Conservation (phyloP, 192 early-diverging fungal genomes). For the Phlyctochytrium planicorne region DNA sequence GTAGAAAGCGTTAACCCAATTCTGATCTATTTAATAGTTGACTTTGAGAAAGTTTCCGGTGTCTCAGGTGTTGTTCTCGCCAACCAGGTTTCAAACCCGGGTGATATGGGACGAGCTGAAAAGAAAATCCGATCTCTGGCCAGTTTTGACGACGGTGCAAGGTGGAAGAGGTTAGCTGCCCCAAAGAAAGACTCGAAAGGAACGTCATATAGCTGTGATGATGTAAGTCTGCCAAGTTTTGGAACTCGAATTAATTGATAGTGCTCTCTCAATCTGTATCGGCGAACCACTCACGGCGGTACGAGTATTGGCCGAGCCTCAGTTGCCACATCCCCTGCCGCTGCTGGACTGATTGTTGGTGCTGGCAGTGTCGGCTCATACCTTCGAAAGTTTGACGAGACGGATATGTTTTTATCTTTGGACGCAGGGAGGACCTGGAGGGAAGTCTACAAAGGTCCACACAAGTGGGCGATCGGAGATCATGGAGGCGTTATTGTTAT, state of each 20-base stretch:
- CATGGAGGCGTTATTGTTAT: constrained; percentile 82
- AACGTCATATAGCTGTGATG: constrained; percentile 9
- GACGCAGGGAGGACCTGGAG: constrained; percentile 90
- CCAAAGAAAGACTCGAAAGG: constrained; percentile 47
- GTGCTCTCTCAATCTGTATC: constrained; percentile 26
- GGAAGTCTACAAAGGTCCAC: constrained; percentile 64
- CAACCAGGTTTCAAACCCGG: constrained; percentile 79
- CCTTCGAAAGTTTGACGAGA: constrained; percentile 57
- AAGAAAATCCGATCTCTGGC: constrained; percentile 76
- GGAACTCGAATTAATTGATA: constrained; percentile 3
- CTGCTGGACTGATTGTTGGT: constrained; percentile 48
- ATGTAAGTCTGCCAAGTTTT: constrained; percentile 2
- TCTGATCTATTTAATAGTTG: constrained; percentile 50
- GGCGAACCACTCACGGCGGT: constrained; percentile 9
- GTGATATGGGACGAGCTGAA: constrained; percentile 55
- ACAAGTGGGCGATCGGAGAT: constrained; percentile 85
- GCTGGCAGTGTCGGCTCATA: constrained; percentile 74
- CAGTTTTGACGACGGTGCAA: constrained; percentile 86
- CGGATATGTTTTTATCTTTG: constrained; percentile 76
- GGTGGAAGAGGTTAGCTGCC: constrained; percentile 63
- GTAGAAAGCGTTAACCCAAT: not conserved
- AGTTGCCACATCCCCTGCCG: constrained; percentile 21
- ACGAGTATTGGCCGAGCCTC: constrained; percentile 12
- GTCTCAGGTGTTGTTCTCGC: constrained; percentile 82
- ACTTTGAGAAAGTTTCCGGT: constrained; percentile 88